Percentiles rank a stretch among this genome's conserved stretches.
phyloP scores from a whole-genome alignment of 768 basidiomycete genomes.

The Chlorophyllum brunneum region DNA sequence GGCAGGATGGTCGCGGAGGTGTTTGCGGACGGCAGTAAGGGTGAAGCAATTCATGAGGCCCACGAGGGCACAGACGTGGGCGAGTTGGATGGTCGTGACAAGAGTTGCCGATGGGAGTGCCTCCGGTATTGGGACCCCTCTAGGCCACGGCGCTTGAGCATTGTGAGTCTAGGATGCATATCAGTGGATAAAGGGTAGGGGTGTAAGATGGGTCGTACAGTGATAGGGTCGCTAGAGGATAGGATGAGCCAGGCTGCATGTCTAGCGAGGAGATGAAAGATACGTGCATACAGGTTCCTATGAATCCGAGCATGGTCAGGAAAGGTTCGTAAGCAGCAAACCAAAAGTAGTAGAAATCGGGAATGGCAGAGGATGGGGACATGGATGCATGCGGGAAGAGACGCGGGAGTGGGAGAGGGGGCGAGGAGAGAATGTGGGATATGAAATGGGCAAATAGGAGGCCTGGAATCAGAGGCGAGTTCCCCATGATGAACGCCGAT shows the following conservation, averaged over 20 bases:
- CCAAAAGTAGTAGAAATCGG: conserved; percentile 67
- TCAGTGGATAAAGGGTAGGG: neutral
- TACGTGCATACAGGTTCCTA: conserved; percentile 54
- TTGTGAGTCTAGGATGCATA: conserved; percentile 55
- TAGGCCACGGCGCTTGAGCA: conserved; percentile 71
- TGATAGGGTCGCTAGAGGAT: conserved; percentile 51
- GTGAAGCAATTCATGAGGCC: conserved; percentile 69
- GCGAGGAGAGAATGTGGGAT: conserved; percentile 12
- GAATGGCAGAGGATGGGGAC: conserved; percentile 57
- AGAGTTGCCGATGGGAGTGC: conserved; percentile 57
- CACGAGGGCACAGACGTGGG: conserved; percentile 72
- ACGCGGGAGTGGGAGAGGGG: conserved; percentile 10
- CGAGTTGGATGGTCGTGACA: conserved; percentile 72
- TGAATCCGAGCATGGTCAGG: conserved; percentile 57
- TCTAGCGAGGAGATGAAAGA: neutral
- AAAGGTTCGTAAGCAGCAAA: conserved; percentile 76
- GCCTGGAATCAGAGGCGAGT: neutral
- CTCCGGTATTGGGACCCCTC: conserved; percentile 39
- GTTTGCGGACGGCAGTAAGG: conserved; percentile 54
- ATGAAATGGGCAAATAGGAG: conserved; percentile 7
- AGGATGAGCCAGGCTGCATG: no score
- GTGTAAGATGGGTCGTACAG: conserved; percentile 32
- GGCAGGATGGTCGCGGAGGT: conserved; percentile 54
- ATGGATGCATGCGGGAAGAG: conserved; percentile 18
- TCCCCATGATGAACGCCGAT: neutral